A percentile compares a stretch with the other conserved stretches of the same genome.
These are phyloP conservation scores for Penicillium silybi DNA, from an alignment of 495 filamentous ascomycete genomes.

Conservation along the genomic window DNA sequence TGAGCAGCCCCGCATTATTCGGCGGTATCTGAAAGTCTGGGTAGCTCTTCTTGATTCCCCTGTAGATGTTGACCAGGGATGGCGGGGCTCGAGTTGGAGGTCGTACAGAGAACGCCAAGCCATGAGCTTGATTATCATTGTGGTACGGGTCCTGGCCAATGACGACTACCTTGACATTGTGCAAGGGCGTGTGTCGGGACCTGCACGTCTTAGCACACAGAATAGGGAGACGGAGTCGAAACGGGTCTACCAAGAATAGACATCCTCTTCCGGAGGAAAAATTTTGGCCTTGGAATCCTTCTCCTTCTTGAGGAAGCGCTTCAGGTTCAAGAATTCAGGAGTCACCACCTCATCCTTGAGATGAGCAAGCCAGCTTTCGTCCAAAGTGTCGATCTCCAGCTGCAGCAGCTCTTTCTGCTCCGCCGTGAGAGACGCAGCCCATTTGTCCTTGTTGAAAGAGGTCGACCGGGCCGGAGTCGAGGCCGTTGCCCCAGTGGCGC, in stretches of 20 bases:
- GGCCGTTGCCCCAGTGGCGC: slow-evolving; percentile 16
- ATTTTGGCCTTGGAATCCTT: slow-evolving; percentile 65
- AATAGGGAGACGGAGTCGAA: background rate
- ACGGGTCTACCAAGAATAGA: slow-evolving; percentile 81
- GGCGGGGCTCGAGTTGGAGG: slow-evolving; percentile 84
- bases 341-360: slow-evolving; percentile 78
- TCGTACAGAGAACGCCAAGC: slow-evolving; percentile 89
- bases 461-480: slow-evolving; percentile 23
- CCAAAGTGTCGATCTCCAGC: slow-evolving; percentile 85
- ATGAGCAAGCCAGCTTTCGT: slow-evolving; percentile 84
- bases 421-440: slow-evolving; percentile 69
- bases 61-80: slow-evolving; percentile 90
- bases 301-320: slow-evolving; percentile 81
- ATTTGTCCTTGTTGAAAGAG: slow-evolving; percentile 84
- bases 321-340: slow-evolving; percentile 77
- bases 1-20: slow-evolving; percentile 73
- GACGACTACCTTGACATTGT: slow-evolving; percentile 83
- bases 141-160: slow-evolving; percentile 97
- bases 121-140: slow-evolving; percentile 92
- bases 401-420: slow-evolving; percentile 81
- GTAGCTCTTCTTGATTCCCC: slow-evolving; percentile 78
- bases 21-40: slow-evolving; percentile 71
- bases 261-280: slow-evolving; percentile 80
- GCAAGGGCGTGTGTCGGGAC: slow-evolving; percentile 86
- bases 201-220: slow-evolving; percentile 33